Evolutionary conservation across 169 alveolate species (phyloP).

Genomic region (Theileria annulata): DNA sequence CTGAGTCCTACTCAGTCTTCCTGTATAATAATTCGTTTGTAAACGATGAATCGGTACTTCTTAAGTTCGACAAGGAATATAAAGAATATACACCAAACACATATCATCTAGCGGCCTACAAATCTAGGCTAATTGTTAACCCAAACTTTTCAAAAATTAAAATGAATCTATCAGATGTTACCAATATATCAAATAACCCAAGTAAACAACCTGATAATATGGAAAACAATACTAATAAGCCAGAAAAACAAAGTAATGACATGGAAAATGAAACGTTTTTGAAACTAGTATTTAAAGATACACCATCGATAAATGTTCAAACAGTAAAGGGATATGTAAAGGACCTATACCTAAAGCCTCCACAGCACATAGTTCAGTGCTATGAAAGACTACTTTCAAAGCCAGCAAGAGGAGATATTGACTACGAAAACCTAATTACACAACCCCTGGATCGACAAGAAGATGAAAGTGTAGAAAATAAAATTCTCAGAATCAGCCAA

Average conservation of each 20-base stretch:
- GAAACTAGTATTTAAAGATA: conserved; percentile 36
- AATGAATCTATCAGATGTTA: not conserved
- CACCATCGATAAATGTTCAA: conserved; percentile 15
- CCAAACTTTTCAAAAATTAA: conserved; percentile 16
- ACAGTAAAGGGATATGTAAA: not conserved
- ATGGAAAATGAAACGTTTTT: conserved; percentile 16
- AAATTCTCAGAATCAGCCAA: conserved; percentile 26
- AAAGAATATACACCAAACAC: not conserved
- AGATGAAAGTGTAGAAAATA: conserved; percentile 1
- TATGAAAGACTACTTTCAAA: conserved; percentile 45
- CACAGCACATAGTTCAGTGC: conserved; percentile 62
- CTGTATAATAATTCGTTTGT: not conserved
- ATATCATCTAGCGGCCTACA: not conserved
- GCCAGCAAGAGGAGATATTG: conserved; percentile 58
- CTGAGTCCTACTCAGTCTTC: conserved; percentile 5
- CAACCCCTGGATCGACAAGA: conserved; percentile 28
- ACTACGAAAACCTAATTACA: conserved; percentile 19
- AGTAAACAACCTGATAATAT: too few species aligned
- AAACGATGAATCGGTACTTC: not conserved
- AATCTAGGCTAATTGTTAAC: not conserved
- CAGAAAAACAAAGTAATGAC: not conserved
- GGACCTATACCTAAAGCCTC: conserved; percentile 51
- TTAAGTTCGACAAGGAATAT: not conserved
- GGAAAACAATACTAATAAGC: not conserved
- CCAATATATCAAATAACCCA: too few species aligned